Percentiles rank a stretch among this genome's conserved stretches.
These are phyloP conservation scores for Chaetomidium leptoderma DNA, from an alignment of 495 filamentous ascomycete species.

Conservation along the genomic window DNA sequence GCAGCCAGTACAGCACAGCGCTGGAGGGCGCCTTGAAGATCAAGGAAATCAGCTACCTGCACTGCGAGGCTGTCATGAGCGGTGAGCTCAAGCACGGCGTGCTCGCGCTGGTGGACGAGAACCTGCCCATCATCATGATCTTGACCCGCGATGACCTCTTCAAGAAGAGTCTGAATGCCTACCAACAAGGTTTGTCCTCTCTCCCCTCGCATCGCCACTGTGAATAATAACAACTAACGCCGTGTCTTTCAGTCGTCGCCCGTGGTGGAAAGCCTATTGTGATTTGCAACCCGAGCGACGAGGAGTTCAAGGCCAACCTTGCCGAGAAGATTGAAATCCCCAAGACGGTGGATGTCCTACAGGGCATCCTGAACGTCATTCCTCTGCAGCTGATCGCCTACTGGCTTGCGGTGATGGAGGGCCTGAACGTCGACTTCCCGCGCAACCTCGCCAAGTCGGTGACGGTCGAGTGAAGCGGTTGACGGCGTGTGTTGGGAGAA, in stretches of 20 bases:
- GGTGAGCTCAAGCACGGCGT: constrained; percentile 98
- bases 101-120: constrained; percentile 93
- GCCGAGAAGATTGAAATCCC: constrained; percentile 97
- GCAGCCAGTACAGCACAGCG: constrained; percentile 93
- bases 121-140: constrained; percentile 99
- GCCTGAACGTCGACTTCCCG: constrained; percentile 95
- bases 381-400: constrained; percentile 96
- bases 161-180: constrained; percentile 94
- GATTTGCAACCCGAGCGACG: constrained; percentile 88
- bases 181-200: constrained; percentile 78
- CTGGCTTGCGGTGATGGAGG: constrained; percentile 95
- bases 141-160: constrained; percentile 93
- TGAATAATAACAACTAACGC: constrained; percentile 17
- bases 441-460: constrained; percentile 98
- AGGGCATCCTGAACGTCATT: constrained; percentile 96
- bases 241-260: constrained; percentile 66
- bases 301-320: constrained; percentile 79
- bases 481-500: neutral
- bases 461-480: constrained; percentile 76
- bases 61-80: constrained; percentile 99
- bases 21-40: constrained; percentile 98
- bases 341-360: constrained; percentile 88
- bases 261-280: constrained; percentile 93
- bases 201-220: neutral
- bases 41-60: constrained; percentile 99